Base-by-base conservation (phyloP, 768 basidiomycete species). In the Leccinum sublutescens region DNA sequence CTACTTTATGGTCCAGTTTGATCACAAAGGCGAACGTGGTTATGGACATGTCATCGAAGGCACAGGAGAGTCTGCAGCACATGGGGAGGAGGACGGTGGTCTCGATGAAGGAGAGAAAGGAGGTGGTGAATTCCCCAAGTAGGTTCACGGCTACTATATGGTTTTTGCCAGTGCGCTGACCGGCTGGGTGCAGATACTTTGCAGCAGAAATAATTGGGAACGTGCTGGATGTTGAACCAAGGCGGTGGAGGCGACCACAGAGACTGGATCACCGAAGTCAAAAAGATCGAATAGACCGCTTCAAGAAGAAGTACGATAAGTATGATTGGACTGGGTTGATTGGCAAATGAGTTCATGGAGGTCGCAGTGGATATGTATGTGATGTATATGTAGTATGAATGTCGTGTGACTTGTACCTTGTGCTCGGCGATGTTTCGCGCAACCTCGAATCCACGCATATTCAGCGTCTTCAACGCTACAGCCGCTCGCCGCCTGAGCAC, bases 41-140 rank as follows among this genome's bases (percentile, higher is more conserved):
- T 99, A 94, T 70, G 97, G 97, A 0, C 97, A 99, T 74, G 92
- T 99, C 62, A 97, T 99, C 61, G 97, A 99, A 72, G 97, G 97
- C 1, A 83, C 85, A 0, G 85, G 81, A 25, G 87, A 91, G 38
- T 82, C 81, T 3, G 77, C 81, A 0, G 83, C 77, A 10, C 78
- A 80, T 17, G 88, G 85, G 31, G 84, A 87, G 15, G 85, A 87
- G 60, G 82, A 81, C 27, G 82, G 80, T 47, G 86, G 82, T 23
- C 73, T 89, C 33, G 89, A 91, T 62, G 94, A 94, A 70, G 93
- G 91, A 2, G 93, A 89, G 66, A 91, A 91, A 69, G 94, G 94
- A 2, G 89, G 91, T 15, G 93, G 93, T 10, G 92, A 94, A 56
- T 99, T 98, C 68, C 92, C 94, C 17, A 83, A 80, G 93, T 92